Percentiles rank a stretch among this genome's conserved stretches.
phyloP scores from a whole-genome alignment of 371 early-diverging fungal genomes.

The Choanephora cucurbitarum region DNA sequence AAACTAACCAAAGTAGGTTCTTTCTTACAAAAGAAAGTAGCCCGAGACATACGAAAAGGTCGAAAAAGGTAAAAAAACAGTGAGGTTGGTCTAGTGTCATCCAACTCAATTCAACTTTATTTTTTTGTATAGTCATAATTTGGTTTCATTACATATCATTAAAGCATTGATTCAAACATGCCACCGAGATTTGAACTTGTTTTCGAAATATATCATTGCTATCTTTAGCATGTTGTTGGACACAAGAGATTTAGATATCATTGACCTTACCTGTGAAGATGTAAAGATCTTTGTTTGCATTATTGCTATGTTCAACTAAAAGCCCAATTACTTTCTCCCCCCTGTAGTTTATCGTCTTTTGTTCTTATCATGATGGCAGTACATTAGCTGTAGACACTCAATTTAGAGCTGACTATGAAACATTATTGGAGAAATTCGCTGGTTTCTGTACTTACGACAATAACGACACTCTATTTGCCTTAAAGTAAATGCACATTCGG shows the following conservation, averaged over 20 bases:
- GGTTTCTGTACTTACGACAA: constrained; percentile 48
- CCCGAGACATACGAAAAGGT: constrained; percentile 64
- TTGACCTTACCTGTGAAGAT: constrained; percentile 55
- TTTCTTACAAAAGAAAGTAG: constrained; percentile 74
- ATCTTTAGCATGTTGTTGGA: constrained; percentile 56
- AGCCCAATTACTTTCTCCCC: no score
- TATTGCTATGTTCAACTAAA: no score
- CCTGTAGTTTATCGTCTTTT: constrained; percentile 78
- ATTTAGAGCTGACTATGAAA: constrained; percentile 60
- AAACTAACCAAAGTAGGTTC: constrained; percentile 90
- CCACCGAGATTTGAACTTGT: constrained; percentile 75
- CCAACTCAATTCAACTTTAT: no score
- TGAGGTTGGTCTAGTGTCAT: no score
- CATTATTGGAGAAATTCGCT: constrained; percentile 57
- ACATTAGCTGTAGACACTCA: constrained; percentile 67
- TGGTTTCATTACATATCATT: constrained; percentile 65
- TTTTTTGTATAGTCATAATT: constrained; percentile 35
- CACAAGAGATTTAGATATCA: constrained; percentile 55
- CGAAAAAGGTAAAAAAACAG: constrained; percentile 53
- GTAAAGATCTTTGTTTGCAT: no score
- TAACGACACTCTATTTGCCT: constrained; percentile 31
- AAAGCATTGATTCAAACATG: constrained; percentile 74
- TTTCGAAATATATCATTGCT: constrained; percentile 69
- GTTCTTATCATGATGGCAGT: constrained; percentile 66
- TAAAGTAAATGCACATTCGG: no score